Evolutionary conservation across 371 early-diverging fungal species (phyloP), one percentile per base, ranked within the genome.

Genomic region (Syncephalastrum contaminatum): DNA sequence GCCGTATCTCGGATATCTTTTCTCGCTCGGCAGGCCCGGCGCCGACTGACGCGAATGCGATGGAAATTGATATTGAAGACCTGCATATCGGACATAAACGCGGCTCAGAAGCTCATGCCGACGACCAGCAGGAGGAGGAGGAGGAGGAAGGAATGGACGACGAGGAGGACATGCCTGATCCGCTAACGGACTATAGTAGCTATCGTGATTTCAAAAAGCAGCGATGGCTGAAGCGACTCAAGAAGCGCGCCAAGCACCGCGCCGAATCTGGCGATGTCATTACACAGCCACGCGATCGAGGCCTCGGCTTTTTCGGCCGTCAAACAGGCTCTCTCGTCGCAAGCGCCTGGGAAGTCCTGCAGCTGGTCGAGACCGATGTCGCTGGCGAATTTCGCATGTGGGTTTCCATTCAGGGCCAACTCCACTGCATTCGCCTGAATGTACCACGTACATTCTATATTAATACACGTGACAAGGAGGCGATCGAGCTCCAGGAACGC

Each of bases 401-500:
- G 95, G 84, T 88, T 15, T 57, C 90, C 22, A 78, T 91, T 14
- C 83, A 88, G 49, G 82, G 79, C 21, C 75, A 82, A 20, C 66
- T 97, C 55, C 85, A 88, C 43, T 61, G 80, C 4, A 77, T 95
- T 36, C 80, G 84, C 2, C 53, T 98, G 4, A 66, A 82, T 0
- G 88, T 96, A 1, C 95, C 96, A 3, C 87, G 96, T 18, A 80
- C 77, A 4, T 87, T 97, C 42, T 96, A 91, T 58, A 81, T 96
- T 56, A 92, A 95, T 67, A 88, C 88, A 54, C 77, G 84, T 15
- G 82, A 84, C 7, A 70, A 84, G 16, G 77, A 85, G 25, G 69
- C 80, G 5, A 43, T 36, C 0, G 64, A 66, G 6, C 59, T 74
- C 2, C 21, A 55, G 15, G 36, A 56, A 19, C 48, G 59, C n/a